Evolutionary conservation across 2,329 filamentous ascomycete genomes (phyloP), one percentile per base, ranked within the genome.

Genomic region (Trichoderma breve): DNA sequence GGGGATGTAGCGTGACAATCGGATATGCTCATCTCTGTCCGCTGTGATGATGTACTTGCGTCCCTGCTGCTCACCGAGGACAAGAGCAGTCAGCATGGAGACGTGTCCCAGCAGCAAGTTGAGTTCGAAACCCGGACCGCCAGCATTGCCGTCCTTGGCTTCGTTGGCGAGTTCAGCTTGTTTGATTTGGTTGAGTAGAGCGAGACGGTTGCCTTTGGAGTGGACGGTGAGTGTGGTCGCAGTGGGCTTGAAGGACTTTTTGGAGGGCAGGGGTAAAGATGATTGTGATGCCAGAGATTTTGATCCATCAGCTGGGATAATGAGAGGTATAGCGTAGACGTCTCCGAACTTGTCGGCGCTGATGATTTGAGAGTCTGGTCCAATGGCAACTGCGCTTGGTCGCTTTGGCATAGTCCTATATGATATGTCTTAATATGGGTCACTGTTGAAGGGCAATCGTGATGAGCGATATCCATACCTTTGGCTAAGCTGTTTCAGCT

Each of bases 331-430:
- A 12, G 93, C 89, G 82, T 97, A 98, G 73, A 98, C 95, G 80
- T 99, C 96, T 75, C 96, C 96, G 78, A 98, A 98, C 81, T 99
- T 99, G 84, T 99, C 96, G 67, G 90, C 95, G 73, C 89, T 90
- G 72, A 98, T 82, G 74, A 99, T 93, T 9, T 90, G 92, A 57
- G 86, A 85, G 78, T 95, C 91, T 51, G 88, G 84, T 8, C 92
- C 90, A 67, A 98, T 82, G 66, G 87, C 84, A 72, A 98, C 84
- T 43, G 92, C 90, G 79, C 91, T 95, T 14, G 95, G 94, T 43
- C 94, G 90, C 84, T 98, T 98, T 51, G 94, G 93, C 92, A 98
- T 97, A 72, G 83, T 83, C 81, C 94, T 95, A 73, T 8, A 39
- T 83, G 71, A 60, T 4, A 43, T 18, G 28, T 36, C 3, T 69